Percentiles rank a stretch among this genome's conserved stretches.
phyloP scores from a whole-genome alignment of 2,329 filamentous ascomycete species.

The Fusarium abutilonis region DNA sequence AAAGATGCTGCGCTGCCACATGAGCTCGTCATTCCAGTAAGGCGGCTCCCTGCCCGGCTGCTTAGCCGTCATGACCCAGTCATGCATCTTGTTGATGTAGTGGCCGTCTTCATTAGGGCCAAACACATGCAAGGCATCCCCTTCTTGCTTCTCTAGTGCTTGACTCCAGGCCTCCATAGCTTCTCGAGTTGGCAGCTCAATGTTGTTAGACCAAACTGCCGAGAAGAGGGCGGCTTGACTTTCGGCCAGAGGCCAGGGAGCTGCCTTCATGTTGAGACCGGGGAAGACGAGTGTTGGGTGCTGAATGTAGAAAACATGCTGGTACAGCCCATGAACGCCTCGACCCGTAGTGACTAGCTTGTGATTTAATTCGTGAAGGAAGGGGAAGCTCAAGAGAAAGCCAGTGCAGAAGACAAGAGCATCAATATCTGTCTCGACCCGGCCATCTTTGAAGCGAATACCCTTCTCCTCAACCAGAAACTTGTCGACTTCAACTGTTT shows the following conservation, averaged over 20 bases:
- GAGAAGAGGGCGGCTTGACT: constrained; percentile 81
- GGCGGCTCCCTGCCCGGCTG: constrained; percentile 73
- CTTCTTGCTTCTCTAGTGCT: constrained; percentile 65
- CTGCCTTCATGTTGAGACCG: constrained; percentile 79
- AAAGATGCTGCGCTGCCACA: constrained; percentile 77
- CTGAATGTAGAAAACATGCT: constrained; percentile 79
- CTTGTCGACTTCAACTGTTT: constrained; percentile 67
- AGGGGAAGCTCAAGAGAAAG: constrained; percentile 86
- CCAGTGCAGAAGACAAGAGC: constrained; percentile 87
- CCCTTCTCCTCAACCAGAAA: constrained; percentile 65
- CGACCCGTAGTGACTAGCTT: constrained; percentile 74
- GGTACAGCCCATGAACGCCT: constrained; percentile 76
- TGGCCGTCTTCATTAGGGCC: constrained; percentile 62
- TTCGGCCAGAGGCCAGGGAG: constrained; percentile 86
- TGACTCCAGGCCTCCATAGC: constrained; percentile 79
- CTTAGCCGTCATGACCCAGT: constrained; percentile 65
- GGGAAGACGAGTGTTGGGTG: constrained; percentile 83
- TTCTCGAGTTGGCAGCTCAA: constrained; percentile 68
- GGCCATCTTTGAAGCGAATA: constrained; percentile 73
- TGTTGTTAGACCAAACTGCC: constrained; percentile 77
- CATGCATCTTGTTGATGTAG: constrained; percentile 75
- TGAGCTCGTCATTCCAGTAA: constrained; percentile 74
- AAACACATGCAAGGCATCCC: constrained; percentile 48
- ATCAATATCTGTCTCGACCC: constrained; percentile 74
- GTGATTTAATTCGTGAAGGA: constrained; percentile 60